Evolutionary conservation across 202 grass and related monocot species (phyloP).

Genomic region (Brachypodium distachyon): DNA sequence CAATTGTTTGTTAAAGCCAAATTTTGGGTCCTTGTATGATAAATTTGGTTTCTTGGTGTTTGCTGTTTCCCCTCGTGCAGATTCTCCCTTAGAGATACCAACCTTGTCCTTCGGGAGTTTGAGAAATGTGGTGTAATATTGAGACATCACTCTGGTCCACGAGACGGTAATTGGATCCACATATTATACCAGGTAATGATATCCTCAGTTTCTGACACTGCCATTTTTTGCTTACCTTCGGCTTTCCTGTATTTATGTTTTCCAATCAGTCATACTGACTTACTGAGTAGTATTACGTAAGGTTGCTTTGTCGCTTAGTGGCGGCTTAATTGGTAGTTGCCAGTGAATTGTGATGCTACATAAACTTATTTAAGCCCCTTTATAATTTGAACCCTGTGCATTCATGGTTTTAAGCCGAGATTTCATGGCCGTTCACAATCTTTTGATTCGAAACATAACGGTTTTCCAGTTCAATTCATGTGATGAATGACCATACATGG

Average conservation of each 20-base stretch:
- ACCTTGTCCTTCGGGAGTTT: slow-evolving; percentile 69
- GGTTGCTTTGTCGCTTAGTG: not conserved
- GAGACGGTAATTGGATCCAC: slow-evolving; percentile 87
- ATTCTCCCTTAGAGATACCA: slow-evolving; percentile 65
- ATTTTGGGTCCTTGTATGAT: no score
- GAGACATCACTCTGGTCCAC: slow-evolving; percentile 65
- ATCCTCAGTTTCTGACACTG: not conserved
- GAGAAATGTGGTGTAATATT: slow-evolving; percentile 89
- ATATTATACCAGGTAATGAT: slow-evolving; percentile 75
- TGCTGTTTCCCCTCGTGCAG: slow-evolving; percentile 18
- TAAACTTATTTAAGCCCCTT: not conserved
- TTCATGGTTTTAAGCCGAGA: not conserved
- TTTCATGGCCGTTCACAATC: not conserved
- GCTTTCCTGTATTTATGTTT: not conserved
- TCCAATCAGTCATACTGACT: not conserved
- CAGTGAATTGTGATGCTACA: not conserved
- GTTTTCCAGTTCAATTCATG: not conserved
- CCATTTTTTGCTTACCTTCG: not conserved
- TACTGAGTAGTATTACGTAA: no score
- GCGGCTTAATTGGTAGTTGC: not conserved
- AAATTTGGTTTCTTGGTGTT: not conserved
- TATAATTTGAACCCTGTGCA: not conserved
- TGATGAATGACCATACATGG: not conserved
- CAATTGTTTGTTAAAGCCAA: no score
- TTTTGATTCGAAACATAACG: not conserved